Evolutionary conservation across 2,329 filamentous ascomycete species (phyloP).

Genomic region (Xylariaceae sp.): DNA sequence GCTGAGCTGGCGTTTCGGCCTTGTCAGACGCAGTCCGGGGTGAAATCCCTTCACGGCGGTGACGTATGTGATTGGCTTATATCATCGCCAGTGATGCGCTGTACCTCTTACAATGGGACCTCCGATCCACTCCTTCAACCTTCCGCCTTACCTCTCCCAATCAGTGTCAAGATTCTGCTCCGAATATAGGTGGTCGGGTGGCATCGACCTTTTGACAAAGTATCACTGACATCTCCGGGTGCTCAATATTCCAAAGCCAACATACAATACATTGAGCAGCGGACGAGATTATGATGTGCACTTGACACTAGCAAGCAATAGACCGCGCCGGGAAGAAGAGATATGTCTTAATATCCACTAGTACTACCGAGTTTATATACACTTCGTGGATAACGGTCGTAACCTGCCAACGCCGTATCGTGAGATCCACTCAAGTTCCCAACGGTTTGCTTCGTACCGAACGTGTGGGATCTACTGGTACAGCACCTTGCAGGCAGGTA

Average conservation of each 20-base stretch:
- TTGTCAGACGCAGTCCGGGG: constrained; percentile 11
- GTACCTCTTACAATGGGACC: too few relatives aligned
- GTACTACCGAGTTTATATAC: background rate
- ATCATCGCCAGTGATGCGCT: background rate
- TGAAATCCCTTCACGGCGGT: constrained; percentile 11
- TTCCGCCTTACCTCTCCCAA: too few relatives aligned
- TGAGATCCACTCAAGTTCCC: background rate
- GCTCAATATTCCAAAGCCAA: too few relatives aligned
- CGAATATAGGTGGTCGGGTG: too few relatives aligned
- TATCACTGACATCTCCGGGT: too few relatives aligned
- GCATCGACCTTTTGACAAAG: too few relatives aligned
- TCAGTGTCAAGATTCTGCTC: too few relatives aligned
- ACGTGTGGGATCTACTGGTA: too few relatives aligned
- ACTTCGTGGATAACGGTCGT: background rate
- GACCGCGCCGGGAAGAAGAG: background rate
- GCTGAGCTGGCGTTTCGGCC: constrained; percentile 12
- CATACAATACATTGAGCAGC: background rate
- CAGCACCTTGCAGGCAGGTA: too few relatives aligned
- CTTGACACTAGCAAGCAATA: background rate
- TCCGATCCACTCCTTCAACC: too few relatives aligned
- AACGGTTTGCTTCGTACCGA: background rate
- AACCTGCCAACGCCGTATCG: background rate
- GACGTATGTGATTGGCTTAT: constrained; percentile 16
- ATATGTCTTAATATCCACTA: too few relatives aligned
- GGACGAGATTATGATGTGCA: background rate